These are phyloP conservation scores for Claviceps sp. DNA, from an alignment of 2,329 filamentous ascomycete genomes.

Conservation along the genomic window DNA sequence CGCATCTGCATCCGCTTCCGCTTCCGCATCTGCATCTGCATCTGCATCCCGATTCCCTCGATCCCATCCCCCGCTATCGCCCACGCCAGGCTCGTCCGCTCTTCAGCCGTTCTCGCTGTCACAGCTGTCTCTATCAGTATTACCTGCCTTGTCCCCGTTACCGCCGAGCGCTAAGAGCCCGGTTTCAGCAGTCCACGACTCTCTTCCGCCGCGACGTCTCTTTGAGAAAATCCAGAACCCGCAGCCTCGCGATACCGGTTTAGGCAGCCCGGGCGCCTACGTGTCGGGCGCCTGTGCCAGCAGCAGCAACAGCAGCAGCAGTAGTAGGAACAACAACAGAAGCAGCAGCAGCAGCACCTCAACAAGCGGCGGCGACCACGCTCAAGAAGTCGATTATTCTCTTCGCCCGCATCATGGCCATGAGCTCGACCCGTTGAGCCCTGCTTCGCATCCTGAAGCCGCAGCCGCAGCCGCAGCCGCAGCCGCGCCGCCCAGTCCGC, in stretches of 20 bases:
- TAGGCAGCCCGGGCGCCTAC: background rate
- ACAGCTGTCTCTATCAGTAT: background rate
- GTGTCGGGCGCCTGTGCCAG: slow-evolving; percentile 5
- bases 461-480: slow-evolving; percentile 11
- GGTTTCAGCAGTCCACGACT: background rate
- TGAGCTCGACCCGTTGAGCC: slow-evolving; percentile 15
- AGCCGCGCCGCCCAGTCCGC: background rate
- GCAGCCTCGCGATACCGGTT: background rate
- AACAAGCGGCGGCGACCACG: slow-evolving; percentile 10
- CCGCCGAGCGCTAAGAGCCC: background rate
- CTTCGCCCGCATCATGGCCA: slow-evolving; percentile 9
- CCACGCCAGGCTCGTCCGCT: background rate
- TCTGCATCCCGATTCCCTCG: slow-evolving; percentile 4
- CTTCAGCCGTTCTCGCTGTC: background rate
- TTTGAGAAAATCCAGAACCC: background rate
- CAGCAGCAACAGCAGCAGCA: too few relatives aligned
- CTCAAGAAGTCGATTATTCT: slow-evolving; percentile 4
- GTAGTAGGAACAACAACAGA: too few relatives aligned
- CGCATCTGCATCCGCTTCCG: background rate
- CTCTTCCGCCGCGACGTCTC: background rate
- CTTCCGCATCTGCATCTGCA: background rate
- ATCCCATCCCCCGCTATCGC: slow-evolving; percentile 5
- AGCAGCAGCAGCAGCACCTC: background rate
- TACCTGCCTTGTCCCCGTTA: background rate
- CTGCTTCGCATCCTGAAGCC: slow-evolving; percentile 13